Percentiles rank a stretch among this genome's conserved stretches.
These are phyloP conservation scores for Lyophyllum atratum DNA, from an alignment of 768 basidiomycete genomes.

Conservation along the genomic window DNA sequence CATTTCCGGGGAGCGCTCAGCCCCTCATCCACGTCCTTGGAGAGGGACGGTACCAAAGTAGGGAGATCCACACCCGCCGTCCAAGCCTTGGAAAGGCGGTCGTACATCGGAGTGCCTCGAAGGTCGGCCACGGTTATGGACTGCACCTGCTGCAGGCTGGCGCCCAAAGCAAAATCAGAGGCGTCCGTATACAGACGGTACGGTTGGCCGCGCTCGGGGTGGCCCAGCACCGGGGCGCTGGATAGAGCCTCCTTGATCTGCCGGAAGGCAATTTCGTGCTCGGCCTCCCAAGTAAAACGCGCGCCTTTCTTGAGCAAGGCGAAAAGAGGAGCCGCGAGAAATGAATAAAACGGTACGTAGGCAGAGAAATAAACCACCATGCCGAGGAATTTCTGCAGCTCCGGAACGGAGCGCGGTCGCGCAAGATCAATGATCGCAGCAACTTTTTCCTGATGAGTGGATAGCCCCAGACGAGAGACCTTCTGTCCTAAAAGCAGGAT, in stretches of 20 bases:
- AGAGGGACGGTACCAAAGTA: background rate
- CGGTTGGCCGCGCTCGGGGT: constrained; percentile 27
- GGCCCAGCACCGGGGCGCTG: constrained; percentile 32
- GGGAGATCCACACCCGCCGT: background rate
- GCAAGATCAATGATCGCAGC: constrained; percentile 31
- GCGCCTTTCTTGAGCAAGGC: constrained; percentile 29
- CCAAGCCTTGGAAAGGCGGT: constrained; percentile 4
- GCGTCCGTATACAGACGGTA: constrained; percentile 40
- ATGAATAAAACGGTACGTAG: constrained; percentile 37
- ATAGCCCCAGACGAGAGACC: constrained; percentile 37
- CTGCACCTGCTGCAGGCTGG: constrained; percentile 35
- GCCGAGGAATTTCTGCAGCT: constrained; percentile 35
- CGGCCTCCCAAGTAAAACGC: constrained; percentile 22
- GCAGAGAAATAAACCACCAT: constrained; percentile 39
- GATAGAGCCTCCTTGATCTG: constrained; percentile 28
- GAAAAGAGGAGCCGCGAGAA: constrained; percentile 34
- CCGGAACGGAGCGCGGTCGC: constrained; percentile 22
- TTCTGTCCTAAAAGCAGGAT: constrained; percentile 40
- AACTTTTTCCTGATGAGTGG: constrained; percentile 38
- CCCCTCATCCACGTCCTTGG: background rate
- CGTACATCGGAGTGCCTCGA: constrained; percentile 27
- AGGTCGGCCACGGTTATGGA: constrained; percentile 26
- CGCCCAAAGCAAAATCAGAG: constrained; percentile 28
- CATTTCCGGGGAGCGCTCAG: background rate
- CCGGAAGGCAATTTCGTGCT: constrained; percentile 24